These are phyloP conservation scores for Calonectria pauciramosa DNA, from an alignment of 2,329 filamentous ascomycete species.

Conservation along the genomic window DNA sequence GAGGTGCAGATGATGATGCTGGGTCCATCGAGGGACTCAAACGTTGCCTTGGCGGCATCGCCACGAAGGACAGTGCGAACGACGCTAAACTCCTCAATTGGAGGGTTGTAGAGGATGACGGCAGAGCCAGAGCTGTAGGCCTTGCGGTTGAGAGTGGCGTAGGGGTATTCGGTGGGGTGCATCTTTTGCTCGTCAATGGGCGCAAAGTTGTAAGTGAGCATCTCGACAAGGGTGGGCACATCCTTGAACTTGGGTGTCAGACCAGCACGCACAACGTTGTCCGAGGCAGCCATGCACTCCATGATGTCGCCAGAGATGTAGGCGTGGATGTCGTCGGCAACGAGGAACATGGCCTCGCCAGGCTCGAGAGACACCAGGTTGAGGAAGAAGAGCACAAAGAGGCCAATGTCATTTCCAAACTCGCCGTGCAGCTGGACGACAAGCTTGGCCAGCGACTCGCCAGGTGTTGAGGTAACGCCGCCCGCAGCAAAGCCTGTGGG, in stretches of 20 bases:
- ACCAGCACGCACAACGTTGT: conserved; percentile 97
- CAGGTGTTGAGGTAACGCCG: conserved; percentile 76
- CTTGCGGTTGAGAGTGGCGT: conserved; percentile 82
- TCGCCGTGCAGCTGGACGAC: conserved; percentile 83
- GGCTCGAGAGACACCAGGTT: conserved; percentile 92
- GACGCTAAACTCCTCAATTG: conserved; percentile 96
- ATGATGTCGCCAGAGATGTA: conserved; percentile 96
- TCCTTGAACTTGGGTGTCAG: conserved; percentile 99
- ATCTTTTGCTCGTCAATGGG: conserved; percentile 97
- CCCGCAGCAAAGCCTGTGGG: conserved; percentile 81
- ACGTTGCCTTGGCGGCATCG: conserved; percentile 84
- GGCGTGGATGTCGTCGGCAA: conserved; percentile 97
- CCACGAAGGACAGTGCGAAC: conserved; percentile 82
- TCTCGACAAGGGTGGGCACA: conserved; percentile 86
- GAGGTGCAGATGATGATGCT: conserved; percentile 93
- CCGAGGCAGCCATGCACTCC: conserved; percentile 99
- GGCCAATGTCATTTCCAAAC: conserved; percentile 90
- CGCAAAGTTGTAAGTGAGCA: conserved; percentile 96
- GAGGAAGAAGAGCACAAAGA: conserved; percentile 97
- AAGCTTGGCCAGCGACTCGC: conserved; percentile 81
- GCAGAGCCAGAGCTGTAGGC: conserved; percentile 85
- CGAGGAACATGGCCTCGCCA: conserved; percentile 95
- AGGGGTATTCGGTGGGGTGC: conserved; percentile 86
- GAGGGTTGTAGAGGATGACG: conserved; percentile 88
- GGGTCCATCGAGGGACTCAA: conserved; percentile 88